phyloP scores from a whole-genome alignment of 495 filamentous ascomycete genomes.

The Monascus purpureus region DNA sequence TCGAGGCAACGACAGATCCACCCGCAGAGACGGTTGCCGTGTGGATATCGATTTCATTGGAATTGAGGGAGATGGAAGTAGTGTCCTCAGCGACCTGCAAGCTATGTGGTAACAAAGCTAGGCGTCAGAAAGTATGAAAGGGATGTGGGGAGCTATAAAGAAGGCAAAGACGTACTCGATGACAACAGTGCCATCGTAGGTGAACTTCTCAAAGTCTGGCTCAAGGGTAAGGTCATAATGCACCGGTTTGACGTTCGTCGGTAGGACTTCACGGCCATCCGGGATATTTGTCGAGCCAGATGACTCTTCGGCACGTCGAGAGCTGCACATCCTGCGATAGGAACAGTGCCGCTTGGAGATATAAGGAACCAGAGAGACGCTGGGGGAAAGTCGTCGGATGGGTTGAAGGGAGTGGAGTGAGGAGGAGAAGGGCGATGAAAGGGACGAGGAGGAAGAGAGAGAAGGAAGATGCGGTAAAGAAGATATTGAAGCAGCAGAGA shows the following conservation, averaged over 20 bases:
- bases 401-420: conserved; percentile 4
- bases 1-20: conserved; percentile 34
- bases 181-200: conserved; percentile 46
- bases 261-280: conserved; percentile 48
- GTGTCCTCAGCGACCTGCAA: conserved; percentile 79
- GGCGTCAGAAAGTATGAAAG: too few species aligned
- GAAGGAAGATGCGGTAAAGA: conserved; percentile 8
- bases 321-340: conserved; percentile 36
- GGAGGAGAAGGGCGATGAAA: conserved; percentile 4
- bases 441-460: not conserved
- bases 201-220: conserved; percentile 50
- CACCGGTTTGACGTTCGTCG: conserved; percentile 51
- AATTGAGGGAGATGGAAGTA: conserved; percentile 76
- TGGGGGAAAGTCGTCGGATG: conserved; percentile 2
- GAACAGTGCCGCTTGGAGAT: conserved; percentile 32
- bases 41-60: conserved; percentile 73
- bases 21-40: conserved; percentile 45
- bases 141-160: too few species aligned
- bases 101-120: too few species aligned
- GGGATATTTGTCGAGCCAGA: conserved; percentile 36
- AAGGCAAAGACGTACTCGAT: conserved; percentile 45
- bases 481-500: conserved; percentile 12
- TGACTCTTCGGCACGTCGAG: conserved; percentile 22
- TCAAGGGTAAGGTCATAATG: conserved; percentile 57
- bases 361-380: conserved; percentile 17